Conservation (phyloP, 495 filamentous ascomycete genomes). For the Aspergillus carlsbadensis region DNA sequence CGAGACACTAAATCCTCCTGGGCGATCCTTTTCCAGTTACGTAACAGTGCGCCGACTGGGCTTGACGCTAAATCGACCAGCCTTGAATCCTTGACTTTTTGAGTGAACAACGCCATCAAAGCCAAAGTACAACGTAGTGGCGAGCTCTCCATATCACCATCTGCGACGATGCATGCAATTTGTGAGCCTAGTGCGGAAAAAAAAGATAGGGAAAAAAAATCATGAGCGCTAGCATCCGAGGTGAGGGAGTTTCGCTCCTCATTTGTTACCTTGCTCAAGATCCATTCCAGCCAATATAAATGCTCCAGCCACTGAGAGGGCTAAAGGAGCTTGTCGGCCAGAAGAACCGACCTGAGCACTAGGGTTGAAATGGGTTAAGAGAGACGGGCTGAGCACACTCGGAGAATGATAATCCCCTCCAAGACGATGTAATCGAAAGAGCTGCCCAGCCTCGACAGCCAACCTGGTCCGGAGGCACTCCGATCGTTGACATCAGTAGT, state of each 20-base stretch:
- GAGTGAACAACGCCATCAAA: not conserved
- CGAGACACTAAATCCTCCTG: conserved; percentile 8
- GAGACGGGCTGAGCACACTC: not conserved
- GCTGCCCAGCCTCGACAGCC: not conserved
- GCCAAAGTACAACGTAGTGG: not conserved
- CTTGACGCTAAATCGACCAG: too few relatives aligned
- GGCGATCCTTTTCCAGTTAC: conserved; percentile 5
- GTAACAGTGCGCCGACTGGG: not conserved
- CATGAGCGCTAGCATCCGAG: not conserved
- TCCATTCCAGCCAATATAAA: not conserved
- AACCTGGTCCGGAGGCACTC: not conserved
- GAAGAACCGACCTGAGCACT: not conserved
- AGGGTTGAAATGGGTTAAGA: not conserved
- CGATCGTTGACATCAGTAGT: too few relatives aligned
- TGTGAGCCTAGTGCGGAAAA: not conserved
- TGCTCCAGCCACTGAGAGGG: conserved; percentile 4
- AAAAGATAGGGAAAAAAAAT: too few relatives aligned
- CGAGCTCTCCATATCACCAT: not conserved
- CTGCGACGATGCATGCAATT: conserved; percentile 7
- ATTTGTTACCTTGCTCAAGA: not conserved
- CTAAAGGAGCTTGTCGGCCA: not conserved
- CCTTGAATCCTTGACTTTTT: not conserved
- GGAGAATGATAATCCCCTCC: not conserved
- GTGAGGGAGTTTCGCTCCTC: not conserved
- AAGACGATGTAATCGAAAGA: not conserved